Conservation (phyloP, 768 basidiomycete genomes). For the Strobilomyces dryophilus region DNA sequence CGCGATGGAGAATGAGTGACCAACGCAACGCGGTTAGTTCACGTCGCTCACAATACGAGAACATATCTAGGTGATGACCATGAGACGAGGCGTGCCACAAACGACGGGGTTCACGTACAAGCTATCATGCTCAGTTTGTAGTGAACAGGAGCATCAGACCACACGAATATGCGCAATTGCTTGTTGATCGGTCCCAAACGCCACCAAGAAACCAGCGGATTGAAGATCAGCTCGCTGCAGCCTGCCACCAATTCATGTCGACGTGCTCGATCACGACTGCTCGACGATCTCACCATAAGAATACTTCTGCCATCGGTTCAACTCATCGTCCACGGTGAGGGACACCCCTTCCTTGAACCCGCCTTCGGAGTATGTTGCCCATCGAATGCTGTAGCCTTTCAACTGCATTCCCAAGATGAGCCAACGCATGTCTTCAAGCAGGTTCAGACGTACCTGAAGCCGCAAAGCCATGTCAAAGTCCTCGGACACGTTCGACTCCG, state of each 20-base stretch:
- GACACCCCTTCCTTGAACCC: conserved; percentile 96
- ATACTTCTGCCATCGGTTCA: conserved; percentile 95
- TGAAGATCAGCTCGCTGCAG: conserved; percentile 66
- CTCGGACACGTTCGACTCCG: conserved; percentile 62
- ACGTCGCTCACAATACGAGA: conserved; percentile 44
- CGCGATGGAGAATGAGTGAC: not conserved
- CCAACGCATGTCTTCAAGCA: not conserved
- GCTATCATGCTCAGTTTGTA: conserved; percentile 69
- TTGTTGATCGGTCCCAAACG: conserved; percentile 77
- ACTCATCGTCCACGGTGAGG: conserved; percentile 84
- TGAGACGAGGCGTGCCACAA: conserved; percentile 2
- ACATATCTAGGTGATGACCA: conserved; percentile 35
- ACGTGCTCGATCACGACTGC: conserved; percentile 25
- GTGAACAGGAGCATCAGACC: conserved; percentile 73
- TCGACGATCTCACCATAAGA: conserved; percentile 58
- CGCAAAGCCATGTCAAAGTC: conserved; percentile 67
- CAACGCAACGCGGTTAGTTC: conserved; percentile 1
- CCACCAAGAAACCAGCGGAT: conserved; percentile 79
- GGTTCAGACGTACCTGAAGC: conserved; percentile 37
- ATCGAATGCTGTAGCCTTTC: conserved; percentile 31
- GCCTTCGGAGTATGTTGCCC: conserved; percentile 86
- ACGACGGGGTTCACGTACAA: conserved; percentile 33
- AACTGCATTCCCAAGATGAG: conserved; percentile 7
- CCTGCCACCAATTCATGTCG: conserved; percentile 30
- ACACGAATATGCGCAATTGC: conserved; percentile 72